Evolutionary conservation across 305 asterid species (phyloP), one percentile per base, ranked within the genome.

Genomic region (Plantago coronopus): DNA sequence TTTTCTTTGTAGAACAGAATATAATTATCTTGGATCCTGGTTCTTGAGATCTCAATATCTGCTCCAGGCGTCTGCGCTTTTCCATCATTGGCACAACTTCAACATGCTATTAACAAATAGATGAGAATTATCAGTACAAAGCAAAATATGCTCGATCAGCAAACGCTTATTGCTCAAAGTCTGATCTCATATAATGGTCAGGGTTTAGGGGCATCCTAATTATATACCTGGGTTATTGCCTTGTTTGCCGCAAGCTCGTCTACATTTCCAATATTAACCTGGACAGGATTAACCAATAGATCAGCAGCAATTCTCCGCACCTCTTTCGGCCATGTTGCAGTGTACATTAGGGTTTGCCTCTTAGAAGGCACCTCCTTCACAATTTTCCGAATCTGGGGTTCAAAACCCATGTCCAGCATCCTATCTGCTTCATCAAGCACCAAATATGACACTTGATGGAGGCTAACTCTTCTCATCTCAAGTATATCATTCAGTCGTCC

Each of bases 311-410:
- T 94, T 73, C 75, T 90, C 59, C 99, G 91, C 61, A 94, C 99
- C 80, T 87, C 99, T 82, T 87, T 94, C 5, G 99, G 99, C 99
- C 99, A 94, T 21, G 97, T 94, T 47, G 99, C 97, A 44, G 99
- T 94, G 82, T 78, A 94, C 99, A 90, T 94, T 72, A 94, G 78
- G 57, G 99, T 94, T 71, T 94, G 99, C 69, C 97, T 79, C 44
- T 81, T 89, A 53, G 86, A 55, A 62, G 96, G 95, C 64, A 94
- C 83, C 78, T 80, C 93, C 79, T 90, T 90, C 76, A 94, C 99
- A 68, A 94, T 94, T 76, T 94, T 94, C 85, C 97, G 83, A 64
- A 90, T 94, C 77, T 94, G 99, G 71, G 99, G 99, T 81, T 94
- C 99, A 58, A 94, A 94, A 15, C 99, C 99, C 97, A 94, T 94